phyloP scores from a whole-genome alignment of 2,329 filamentous ascomycete genomes.

The Penicillium sp. region DNA sequence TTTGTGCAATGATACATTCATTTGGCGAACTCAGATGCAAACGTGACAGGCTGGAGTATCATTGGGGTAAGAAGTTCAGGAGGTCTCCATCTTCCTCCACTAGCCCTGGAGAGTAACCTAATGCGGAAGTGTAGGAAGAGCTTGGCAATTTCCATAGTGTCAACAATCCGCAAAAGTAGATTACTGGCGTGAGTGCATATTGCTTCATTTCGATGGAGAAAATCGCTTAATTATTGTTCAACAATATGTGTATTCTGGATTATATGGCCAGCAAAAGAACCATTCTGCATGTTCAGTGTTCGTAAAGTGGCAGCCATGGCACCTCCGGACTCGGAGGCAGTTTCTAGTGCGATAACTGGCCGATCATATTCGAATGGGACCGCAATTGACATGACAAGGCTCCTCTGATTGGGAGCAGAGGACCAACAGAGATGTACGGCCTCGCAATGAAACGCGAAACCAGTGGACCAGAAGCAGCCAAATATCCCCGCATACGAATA shows the following conservation, averaged over 20 bases:
- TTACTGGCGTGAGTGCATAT: not conserved
- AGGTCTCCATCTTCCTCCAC: conserved; percentile 4
- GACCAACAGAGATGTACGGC: not conserved
- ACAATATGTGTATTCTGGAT: not conserved
- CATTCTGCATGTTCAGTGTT: not conserved
- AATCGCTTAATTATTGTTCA: not conserved
- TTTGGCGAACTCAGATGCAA: conserved; percentile 16
- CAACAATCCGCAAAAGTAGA: not conserved
- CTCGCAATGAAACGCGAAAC: not conserved
- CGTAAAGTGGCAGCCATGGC: not conserved
- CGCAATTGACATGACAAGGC: not conserved
- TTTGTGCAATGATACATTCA: conserved; percentile 16
- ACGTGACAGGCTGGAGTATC: conserved; percentile 31
- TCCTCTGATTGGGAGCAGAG: not conserved
- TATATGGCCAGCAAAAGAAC: not conserved
- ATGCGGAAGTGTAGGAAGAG: conserved; percentile 15
- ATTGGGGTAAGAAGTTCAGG: conserved; percentile 19
- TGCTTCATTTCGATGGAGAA: not conserved
- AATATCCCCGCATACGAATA: not conserved
- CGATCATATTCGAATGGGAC: not conserved
- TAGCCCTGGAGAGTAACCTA: conserved; percentile 4
- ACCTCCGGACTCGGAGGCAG: not conserved
- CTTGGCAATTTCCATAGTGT: not conserved
- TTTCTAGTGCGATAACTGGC: not conserved
- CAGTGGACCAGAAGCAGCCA: not conserved